Evolutionary conservation across 2,329 filamentous ascomycete species (phyloP).

Genomic region (Fusarium graminum): DNA sequence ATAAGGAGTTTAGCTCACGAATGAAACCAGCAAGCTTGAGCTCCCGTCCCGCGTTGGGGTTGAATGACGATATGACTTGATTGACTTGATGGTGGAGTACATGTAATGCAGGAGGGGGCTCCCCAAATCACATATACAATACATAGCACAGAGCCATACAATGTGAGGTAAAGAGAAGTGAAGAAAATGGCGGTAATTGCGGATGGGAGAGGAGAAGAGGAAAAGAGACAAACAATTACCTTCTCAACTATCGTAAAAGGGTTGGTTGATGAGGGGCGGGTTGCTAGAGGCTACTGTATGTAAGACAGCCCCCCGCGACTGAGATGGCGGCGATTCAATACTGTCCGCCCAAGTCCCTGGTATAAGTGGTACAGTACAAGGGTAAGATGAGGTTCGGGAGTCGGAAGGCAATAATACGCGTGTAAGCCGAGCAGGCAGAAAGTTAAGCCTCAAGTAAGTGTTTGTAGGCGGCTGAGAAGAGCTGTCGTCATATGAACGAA

Average conservation of each 20-base stretch:
- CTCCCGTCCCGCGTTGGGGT: slow-evolving; percentile 39
- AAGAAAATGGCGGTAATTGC: too few relatives aligned
- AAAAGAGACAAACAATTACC: slow-evolving; percentile 15
- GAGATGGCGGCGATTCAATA: slow-evolving; percentile 23
- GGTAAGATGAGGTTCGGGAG: slow-evolving; percentile 28
- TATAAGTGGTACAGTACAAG: slow-evolving; percentile 21
- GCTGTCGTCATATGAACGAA: not conserved
- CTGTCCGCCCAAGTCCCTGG: slow-evolving; percentile 7
- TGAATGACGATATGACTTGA: slow-evolving; percentile 45
- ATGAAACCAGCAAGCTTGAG: slow-evolving; percentile 32
- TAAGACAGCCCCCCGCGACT: slow-evolving; percentile 27
- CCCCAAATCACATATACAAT: slow-evolving; percentile 11
- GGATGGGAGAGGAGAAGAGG: not conserved
- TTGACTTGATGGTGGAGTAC: slow-evolving; percentile 47
- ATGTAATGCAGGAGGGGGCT: slow-evolving; percentile 26
- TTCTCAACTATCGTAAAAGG: slow-evolving; percentile 16
- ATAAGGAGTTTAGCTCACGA: slow-evolving; percentile 34
- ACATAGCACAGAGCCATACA: not conserved
- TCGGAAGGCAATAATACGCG: slow-evolving; percentile 16
- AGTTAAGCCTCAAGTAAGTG: slow-evolving; percentile 20
- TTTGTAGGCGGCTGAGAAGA: not conserved
- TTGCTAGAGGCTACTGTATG: slow-evolving; percentile 21
- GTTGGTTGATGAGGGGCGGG: slow-evolving; percentile 16
- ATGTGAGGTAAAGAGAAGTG: too few relatives aligned
- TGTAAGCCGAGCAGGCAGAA: slow-evolving; percentile 34